Base-by-base conservation (phyloP, 148 eudicot species). In the Nepenthes mirabilis region DNA sequence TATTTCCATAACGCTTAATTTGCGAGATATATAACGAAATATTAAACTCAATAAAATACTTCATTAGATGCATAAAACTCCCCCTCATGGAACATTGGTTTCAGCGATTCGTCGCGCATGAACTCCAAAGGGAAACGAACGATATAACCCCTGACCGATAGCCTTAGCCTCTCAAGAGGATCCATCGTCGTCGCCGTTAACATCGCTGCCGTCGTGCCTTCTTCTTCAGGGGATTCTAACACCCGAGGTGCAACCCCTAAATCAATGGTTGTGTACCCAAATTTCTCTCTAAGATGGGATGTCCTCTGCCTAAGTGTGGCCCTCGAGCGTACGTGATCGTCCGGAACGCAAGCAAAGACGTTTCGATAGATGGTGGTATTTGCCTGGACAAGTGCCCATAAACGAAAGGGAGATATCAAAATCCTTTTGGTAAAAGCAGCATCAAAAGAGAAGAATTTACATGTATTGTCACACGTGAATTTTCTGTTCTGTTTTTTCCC, bases 81-180 rank as follows among this genome's bases (percentile, higher is more conserved):
- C 45, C 87, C 87, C 78, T 91, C 95, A 51, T 77, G 77, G 55
- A 91, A 78, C 81, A 82, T 74, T 1, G 97, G 95, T 71, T 89
- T 85, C 65, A 91, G 71, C 75, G 87, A 89, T 85, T 91, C 93
- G 11, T 91, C 75, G 53, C 70, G 62, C 97, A 91, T 83, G 73
- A 81, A 87, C 66, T 87, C 86, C 76, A 91, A 65, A 12, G 97
- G 97, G 59, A 85, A 87, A 36, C 80, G 68, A 63, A 91, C 97
- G 37, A 91, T 72, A 63, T 67, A 70, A 33, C 95, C 97, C 75
- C 72, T 77, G 6, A 87, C 82, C 12, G 72, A 72, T 23, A 23
- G 23, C 60, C 78, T 83, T 53, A 91, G 64, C 72, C 61, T 80
- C 59, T 75, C 85, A 57, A 45, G 13, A 50, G 95, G 74, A 63